Evolutionary conservation across 139 green algal species (phyloP).

Genomic region (Haematococcus sp.): DNA sequence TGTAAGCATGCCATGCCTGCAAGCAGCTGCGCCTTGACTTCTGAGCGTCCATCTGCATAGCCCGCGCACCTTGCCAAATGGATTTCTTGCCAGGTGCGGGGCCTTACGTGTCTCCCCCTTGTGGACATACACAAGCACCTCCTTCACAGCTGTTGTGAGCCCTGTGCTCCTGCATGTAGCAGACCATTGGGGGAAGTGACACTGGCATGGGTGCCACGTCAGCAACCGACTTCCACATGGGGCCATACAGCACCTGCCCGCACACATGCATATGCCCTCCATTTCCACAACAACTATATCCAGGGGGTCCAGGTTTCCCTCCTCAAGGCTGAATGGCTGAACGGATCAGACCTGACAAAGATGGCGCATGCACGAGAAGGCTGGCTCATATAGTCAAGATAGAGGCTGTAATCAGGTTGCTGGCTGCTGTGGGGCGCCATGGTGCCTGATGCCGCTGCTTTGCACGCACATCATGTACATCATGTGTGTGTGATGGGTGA

Average conservation of each 20-base stretch:
- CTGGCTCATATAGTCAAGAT: conserved; percentile 34
- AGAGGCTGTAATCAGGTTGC: conserved; percentile 3
- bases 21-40: no score
- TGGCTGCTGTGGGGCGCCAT: background rate
- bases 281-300: no score
- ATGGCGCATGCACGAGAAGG: conserved; percentile 21
- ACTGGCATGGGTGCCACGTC: no score
- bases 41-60: background rate
- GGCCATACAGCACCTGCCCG: no score
- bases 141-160: background rate
- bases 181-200: no score
- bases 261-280: no score
- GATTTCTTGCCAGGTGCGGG: background rate
- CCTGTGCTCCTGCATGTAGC: background rate
- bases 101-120: background rate
- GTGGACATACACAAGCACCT: background rate
- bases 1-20: no score
- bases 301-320: no score
- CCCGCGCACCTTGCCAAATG: background rate
- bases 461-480: background rate
- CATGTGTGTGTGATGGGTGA: background rate
- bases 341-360: conserved; percentile 29
- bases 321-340: no score
- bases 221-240: no score
- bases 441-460: background rate